Base-by-base conservation (phyloP, 2,329 filamentous ascomycete genomes). In the Canariomyces notabilis region DNA sequence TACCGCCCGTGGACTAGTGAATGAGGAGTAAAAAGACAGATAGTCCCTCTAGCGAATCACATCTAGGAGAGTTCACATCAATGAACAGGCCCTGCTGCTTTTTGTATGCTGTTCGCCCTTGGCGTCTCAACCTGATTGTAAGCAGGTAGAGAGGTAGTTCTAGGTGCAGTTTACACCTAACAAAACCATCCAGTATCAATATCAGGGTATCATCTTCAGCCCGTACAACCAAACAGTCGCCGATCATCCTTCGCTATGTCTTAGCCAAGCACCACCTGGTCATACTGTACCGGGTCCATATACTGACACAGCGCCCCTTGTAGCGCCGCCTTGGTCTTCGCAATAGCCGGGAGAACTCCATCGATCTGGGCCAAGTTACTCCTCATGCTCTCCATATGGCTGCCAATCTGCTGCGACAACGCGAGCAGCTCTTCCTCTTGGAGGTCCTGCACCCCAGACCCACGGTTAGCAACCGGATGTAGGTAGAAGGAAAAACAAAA, bases 381-480 rank as follows among this genome's bases (percentile, higher is more conserved):
- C 44, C 64, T 67, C 58, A 82, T 73, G 55, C 74, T 80, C 49
- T 80, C 75, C 64, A 79, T 73, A 52, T 81, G 77, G 42, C 61
- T 76, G 9, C 67, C 65, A 15, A 81, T 67, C 58, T 79, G 75
- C 14, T 67, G 59, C 0, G 69, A 71, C 3, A 78, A 57, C 2
- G 61, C 59, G n/a, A 67, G 55, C 14, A 79, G 57, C 36, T 75
- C 71, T 16, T 69, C 64, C 34, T 72, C 66, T 22, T 65, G 52
- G 9, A 71, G 50, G 29, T 65, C 63, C 67, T 73, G 39, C 5
- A 19, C 15, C n/a, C n/a, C 22, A 15, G 3, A 14, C 18, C 14
- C 21, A 15, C 18, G 11, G 44, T 42, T 23, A 39, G 39, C 31
- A 35, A 22, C 11, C 35, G 16, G 11, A 40, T 9, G 23, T 2